Conservation (phyloP, 1,284 basidiomycete genomes). For the Termitomyces sp. region DNA sequence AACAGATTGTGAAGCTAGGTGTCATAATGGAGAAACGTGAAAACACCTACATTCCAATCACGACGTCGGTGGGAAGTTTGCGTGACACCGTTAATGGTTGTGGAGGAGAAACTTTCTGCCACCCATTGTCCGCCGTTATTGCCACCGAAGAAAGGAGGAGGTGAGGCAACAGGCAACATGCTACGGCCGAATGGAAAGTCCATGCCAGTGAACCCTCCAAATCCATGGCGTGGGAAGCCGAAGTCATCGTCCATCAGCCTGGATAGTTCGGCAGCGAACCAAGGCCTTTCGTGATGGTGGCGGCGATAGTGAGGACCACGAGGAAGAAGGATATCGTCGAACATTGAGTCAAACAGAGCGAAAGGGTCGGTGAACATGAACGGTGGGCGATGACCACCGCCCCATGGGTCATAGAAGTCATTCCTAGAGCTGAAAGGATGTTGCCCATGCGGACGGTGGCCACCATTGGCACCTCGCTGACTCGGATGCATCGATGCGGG, state of each 20-base stretch:
- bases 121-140: conserved; percentile 36
- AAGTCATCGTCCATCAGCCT: conserved; percentile 26
- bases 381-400: conserved; percentile 18
- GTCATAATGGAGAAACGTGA: conserved; percentile 3
- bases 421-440: conserved; percentile 25
- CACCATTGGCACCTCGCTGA: conserved; percentile 23
- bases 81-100: conserved; percentile 61
- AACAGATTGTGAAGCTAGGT: neutral
- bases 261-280: conserved; percentile 10
- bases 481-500: conserved; percentile 22
- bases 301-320: conserved; percentile 14
- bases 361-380: conserved; percentile 68
- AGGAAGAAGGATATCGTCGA: conserved; percentile 38
- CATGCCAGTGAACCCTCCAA: conserved; percentile 9
- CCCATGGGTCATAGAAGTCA: conserved; percentile 30
- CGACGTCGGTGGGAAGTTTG: conserved; percentile 51
- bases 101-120: conserved; percentile 48
- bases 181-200: conserved; percentile 6
- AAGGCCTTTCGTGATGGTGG: conserved; percentile 22
- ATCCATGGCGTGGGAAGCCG: conserved; percentile 24
- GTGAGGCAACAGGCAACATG: conserved; percentile 19
- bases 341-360: conserved; percentile 62
- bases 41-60: conserved; percentile 48
- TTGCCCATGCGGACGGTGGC: conserved; percentile 24
- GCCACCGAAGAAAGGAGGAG: conserved; percentile 18